These are phyloP conservation scores for Veloporphyrellus conicus DNA, from an alignment of 1,284 basidiomycete genomes.

Conservation along the genomic window DNA sequence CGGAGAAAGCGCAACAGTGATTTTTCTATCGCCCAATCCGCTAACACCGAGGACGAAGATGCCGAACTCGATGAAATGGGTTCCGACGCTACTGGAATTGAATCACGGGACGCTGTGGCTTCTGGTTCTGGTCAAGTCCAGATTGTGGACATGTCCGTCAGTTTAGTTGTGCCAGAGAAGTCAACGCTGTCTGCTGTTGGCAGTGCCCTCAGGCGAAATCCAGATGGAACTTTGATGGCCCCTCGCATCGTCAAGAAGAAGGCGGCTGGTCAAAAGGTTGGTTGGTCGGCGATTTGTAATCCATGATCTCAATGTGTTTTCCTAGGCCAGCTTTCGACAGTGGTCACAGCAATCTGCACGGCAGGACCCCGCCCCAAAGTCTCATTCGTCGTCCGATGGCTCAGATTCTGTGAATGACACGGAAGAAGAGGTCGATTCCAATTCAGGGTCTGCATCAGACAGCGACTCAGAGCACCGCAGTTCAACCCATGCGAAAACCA, in stretches of 20 bases:
- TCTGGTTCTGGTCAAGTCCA: conserved; percentile 1
- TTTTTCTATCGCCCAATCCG: conserved; percentile 32
- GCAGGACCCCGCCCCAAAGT: conserved; percentile 32
- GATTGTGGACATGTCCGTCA: conserved; percentile 19
- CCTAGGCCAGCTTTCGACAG: conserved; percentile 36
- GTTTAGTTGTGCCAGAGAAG: conserved; percentile 10
- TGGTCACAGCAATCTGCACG: conserved; percentile 37
- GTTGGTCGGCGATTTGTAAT: not conserved
- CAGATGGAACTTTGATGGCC: conserved; percentile 50
- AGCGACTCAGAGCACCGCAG: conserved; percentile 11
- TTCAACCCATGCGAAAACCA: conserved; percentile 6
- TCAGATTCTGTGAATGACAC: conserved; percentile 66
- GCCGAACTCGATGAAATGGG: conserved; percentile 25
- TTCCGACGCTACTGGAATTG: conserved; percentile 1
- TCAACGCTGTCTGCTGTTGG: conserved; percentile 38
- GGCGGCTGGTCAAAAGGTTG: conserved; percentile 42
- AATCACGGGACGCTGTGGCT: not conserved
- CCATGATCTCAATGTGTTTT: conserved; percentile 5
- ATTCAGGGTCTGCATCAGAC: conserved; percentile 8
- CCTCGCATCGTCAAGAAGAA: conserved; percentile 46
- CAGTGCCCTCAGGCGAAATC: conserved; percentile 54
- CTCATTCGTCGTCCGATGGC: conserved; percentile 69
- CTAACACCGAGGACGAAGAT: conserved; percentile 35
- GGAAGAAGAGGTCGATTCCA: conserved; percentile 30
- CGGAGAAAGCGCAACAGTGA: conserved; percentile 41